Percentiles rank a stretch among this genome's conserved stretches.
phyloP scores from a whole-genome alignment of 106 monocot genomes.

The Chionographis japonica region DNA sequence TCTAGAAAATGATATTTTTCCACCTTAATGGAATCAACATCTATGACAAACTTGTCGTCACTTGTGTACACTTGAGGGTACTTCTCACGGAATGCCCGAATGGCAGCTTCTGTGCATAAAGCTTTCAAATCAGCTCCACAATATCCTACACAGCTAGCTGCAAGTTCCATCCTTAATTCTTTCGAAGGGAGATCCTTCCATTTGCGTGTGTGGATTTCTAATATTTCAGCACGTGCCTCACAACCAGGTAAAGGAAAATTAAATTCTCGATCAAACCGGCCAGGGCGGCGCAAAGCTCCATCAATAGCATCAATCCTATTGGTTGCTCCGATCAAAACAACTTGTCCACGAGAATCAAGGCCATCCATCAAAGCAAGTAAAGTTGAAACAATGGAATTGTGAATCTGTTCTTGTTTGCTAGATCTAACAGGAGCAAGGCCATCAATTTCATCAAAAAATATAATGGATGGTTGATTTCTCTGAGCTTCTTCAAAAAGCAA shows the following conservation, averaged over 20 bases:
- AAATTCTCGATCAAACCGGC: conserved; percentile 61
- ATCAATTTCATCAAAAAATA: conserved; percentile 62
- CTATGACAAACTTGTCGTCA: conserved; percentile 98
- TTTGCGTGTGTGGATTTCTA: conserved; percentile 94
- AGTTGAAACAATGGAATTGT: conserved; percentile 51
- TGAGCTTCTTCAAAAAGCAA: conserved; percentile 50
- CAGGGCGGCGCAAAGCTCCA: conserved; percentile 52
- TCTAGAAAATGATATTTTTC: conserved; percentile 94
- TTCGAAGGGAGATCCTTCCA: conserved; percentile 92
- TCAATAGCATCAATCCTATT: conserved; percentile 60
- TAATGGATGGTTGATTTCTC: conserved; percentile 46
- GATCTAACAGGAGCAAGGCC: conserved; percentile 58
- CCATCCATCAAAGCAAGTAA: conserved; percentile 61
- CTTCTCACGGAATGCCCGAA: conserved; percentile 95
- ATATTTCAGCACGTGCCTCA: conserved; percentile 81
- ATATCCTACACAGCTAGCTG: conserved; percentile 97
- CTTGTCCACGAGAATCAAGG: conserved; percentile 47
- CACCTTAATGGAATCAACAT: conserved; percentile 86
- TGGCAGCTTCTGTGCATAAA: conserved; percentile 97
- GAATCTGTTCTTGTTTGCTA: conserved; percentile 57
- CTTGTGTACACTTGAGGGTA: conserved; percentile 99
- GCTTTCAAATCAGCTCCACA: conserved; percentile 99
- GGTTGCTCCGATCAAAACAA: conserved; percentile 51
- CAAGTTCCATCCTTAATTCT: conserved; percentile 85
- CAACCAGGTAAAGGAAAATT: conserved; percentile 46